Evolutionary conservation across 1,284 basidiomycete species (phyloP), one percentile per base, ranked within the genome.

Genomic region (Fomitiporia mediterranea): DNA sequence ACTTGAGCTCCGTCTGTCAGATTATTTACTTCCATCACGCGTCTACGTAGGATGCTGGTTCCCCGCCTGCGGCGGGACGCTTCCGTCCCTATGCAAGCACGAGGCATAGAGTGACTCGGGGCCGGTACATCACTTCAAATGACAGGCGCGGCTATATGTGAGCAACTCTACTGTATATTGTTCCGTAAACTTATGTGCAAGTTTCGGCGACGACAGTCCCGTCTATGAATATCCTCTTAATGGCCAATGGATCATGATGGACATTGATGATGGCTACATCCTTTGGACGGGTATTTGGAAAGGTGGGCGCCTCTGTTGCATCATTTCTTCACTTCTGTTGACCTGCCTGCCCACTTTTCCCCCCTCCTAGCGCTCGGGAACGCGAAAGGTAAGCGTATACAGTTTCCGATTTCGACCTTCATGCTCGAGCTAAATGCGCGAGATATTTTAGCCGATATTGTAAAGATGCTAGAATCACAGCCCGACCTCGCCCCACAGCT

Each of bases 191-290:
- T 7, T 37, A n/a, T 13, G 27, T 1, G 6, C 49, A 43, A 15
- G 28, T 52, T 38, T 37, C 34, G 38, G 44, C 23, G 25, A 30
- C 44, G 25, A 25, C 64, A 91, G 88, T 59, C 89, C 89, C 11
- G 89, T 92, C 8, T 91, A 89, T 65, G 89, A 92, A 68, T 92
- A 92, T 64, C 89, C 89, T 2, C 74, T 92, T 56, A 90, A 91
- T 61, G 86, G 84, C 13, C 89, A 91, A 67, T 92, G 89, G 88
- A 90, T 92, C 65, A 92, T 92, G 89, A 89, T 92, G 81, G 90
- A 92, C 72, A 88, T 89, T 68, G 90, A 92, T 68, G 89, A 91
- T 67, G 89, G 89, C 2, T 91, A 91, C 67, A 84, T 91, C 60
- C 74, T 91, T 11, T 91, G 89, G 89, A 91, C 89, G 2, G 89